Percentiles rank a stretch among this genome's conserved stretches.
Conservation (phyloP, 176 grass and related monocot species). For the Carex myosuroides region DNA sequence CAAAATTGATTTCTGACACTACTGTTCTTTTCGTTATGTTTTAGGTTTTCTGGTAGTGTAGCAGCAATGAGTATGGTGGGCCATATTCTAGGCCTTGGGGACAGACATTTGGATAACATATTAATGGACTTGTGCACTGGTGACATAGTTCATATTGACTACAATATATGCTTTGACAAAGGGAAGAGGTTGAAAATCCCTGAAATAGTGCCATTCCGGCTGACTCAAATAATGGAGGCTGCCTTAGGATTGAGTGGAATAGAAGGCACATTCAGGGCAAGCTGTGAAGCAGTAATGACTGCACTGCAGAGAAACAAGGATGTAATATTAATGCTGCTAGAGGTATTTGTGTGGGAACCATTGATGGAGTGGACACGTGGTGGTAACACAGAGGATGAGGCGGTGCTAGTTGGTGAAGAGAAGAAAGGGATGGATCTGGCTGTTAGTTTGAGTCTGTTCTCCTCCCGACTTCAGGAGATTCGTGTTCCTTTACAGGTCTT, state of each 20-base stretch:
- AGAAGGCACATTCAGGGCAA: conserved; percentile 79
- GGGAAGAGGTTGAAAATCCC: conserved; percentile 93
- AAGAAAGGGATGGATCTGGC: conserved; percentile 98
- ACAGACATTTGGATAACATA: conserved; percentile 97
- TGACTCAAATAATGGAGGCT: conserved; percentile 91
- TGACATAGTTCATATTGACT: conserved; percentile 96
- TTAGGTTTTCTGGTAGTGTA: conserved; percentile 89
- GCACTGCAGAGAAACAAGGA: conserved; percentile 84
- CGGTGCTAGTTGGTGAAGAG: conserved; percentile 86
- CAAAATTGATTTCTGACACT: not conserved
- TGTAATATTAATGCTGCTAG: conserved; percentile 92
- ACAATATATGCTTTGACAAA: conserved; percentile 98
- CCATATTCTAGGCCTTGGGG: conserved; percentile 86
- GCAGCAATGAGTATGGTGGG: conserved; percentile 96
- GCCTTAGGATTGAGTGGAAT: conserved; percentile 83
- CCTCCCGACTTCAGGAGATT: conserved; percentile 90
- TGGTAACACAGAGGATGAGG: conserved; percentile 92
- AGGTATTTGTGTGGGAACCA: conserved; percentile 97
- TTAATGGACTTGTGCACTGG: conserved; percentile 90
- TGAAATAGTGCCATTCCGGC: conserved; percentile 96
- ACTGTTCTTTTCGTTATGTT: conserved; percentile 20
- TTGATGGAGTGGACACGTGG: conserved; percentile 91
- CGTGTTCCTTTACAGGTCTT: conserved; percentile 93
- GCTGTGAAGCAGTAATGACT: conserved; percentile 74
- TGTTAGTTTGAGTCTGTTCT: conserved; percentile 97